Evolutionary conservation across 1,139 yeast species (phyloP).

Genomic region (Yamadazyma atlantica): DNA sequence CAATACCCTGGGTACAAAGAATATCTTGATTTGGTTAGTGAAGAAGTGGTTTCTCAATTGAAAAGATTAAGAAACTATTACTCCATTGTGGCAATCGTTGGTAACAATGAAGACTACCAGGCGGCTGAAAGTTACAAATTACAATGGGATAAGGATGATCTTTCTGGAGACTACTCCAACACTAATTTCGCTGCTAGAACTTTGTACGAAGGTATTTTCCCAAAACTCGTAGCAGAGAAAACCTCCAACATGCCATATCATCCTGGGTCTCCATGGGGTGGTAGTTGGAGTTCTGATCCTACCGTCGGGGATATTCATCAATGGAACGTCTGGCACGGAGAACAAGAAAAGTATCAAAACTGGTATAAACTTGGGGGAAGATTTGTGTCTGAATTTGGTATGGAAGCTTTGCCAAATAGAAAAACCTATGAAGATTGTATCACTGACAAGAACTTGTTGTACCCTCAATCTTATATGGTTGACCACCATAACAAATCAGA

Average conservation of each 20-base stretch:
- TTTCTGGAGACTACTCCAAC: conserved; percentile 25
- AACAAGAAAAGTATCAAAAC: conserved; percentile 39
- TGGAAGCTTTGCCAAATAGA: conserved; percentile 35
- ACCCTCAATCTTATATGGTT: conserved; percentile 34
- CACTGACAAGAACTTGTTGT: conserved; percentile 25
- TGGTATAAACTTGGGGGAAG: conserved; percentile 38
- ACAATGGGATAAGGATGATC: conserved; percentile 27
- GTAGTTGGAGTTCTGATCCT: conserved; percentile 27
- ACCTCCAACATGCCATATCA: conserved; percentile 30
- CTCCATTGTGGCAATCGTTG: conserved; percentile 31
- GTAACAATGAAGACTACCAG: conserved; percentile 48
- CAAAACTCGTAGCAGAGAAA: conserved; percentile 20
- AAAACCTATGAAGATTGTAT: conserved; percentile 26
- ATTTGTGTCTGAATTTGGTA: conserved; percentile 47
- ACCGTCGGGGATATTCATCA: conserved; percentile 45
- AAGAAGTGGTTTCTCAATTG: conserved; percentile 34
- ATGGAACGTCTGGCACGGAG: conserved; percentile 51
- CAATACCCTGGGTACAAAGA: conserved; percentile 36
- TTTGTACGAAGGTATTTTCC: conserved; percentile 36
- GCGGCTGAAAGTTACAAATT: conserved; percentile 32
- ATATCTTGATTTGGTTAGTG: conserved; percentile 26
- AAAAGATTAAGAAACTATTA: conserved; percentile 34
- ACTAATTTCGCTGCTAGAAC: conserved; percentile 38
- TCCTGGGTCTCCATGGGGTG: conserved; percentile 43
- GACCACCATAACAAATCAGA: conserved; percentile 42